These are phyloP conservation scores for Globisporangium megalacanthum DNA, from an alignment of 352 stramenopile genomes.

Conservation along the genomic window DNA sequence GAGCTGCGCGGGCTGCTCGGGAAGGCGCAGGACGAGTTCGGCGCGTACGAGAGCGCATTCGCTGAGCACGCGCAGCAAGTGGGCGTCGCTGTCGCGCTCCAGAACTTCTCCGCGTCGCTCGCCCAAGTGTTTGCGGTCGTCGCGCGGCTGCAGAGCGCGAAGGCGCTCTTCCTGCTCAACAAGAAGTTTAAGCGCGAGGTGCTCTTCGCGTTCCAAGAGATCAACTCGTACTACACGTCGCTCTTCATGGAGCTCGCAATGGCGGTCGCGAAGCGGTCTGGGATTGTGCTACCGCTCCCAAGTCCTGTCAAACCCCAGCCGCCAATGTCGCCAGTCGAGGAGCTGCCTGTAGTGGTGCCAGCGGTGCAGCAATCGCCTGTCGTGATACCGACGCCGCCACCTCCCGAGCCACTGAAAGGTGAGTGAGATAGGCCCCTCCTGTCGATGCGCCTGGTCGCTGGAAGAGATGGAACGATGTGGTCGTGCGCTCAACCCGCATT, in stretches of 20 bases:
- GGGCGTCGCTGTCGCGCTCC: slow-evolving; percentile 60
- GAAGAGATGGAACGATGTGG: no score
- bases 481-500: no score
- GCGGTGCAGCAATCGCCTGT: no score
- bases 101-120: slow-evolving; percentile 71
- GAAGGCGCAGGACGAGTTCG: slow-evolving; percentile 76
- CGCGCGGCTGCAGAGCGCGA: slow-evolving; percentile 45
- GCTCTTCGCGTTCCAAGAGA: slow-evolving; percentile 79
- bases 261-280: slow-evolving; percentile 47
- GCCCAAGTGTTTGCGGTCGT: slow-evolving; percentile 48
- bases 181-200: slow-evolving; percentile 71
- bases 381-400: neutral
- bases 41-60: slow-evolving; percentile 57
- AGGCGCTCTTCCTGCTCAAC: slow-evolving; percentile 56
- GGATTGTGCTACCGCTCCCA: slow-evolving; percentile 44
- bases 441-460: no score
- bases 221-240: slow-evolving; percentile 82
- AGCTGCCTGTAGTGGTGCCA: neutral
- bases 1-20: slow-evolving; percentile 71
- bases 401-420: neutral
- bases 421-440: neutral
- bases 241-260: slow-evolving; percentile 82
- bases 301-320: slow-evolving; percentile 20
- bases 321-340: slow-evolving; percentile 11
- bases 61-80: slow-evolving; percentile 39